A percentile compares a stretch with the other conserved stretches of the same genome.
Evolutionary conservation across 1,284 basidiomycete species (phyloP).

Genomic region (Ganoderma boninense): DNA sequence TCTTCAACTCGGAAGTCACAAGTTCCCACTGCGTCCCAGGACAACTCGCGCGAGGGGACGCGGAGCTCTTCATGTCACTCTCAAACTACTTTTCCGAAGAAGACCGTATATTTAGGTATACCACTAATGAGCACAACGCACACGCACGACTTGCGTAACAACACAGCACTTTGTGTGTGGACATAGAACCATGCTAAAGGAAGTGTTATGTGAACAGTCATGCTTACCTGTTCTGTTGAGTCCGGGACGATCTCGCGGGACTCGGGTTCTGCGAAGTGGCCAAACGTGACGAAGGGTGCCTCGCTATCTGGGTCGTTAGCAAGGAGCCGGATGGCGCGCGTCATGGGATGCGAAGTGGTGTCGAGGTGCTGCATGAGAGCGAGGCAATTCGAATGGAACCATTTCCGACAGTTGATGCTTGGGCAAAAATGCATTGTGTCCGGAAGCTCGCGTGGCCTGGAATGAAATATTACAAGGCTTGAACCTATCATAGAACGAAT

Average conservation of each 20-base stretch:
- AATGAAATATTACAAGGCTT: not conserved
- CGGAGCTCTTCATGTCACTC: not conserved
- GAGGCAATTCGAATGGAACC: constrained; percentile 38
- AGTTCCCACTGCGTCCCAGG: no score
- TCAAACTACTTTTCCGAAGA: not conserved
- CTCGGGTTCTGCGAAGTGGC: constrained; percentile 25
- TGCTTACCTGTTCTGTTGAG: not conserved
- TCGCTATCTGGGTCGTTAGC: constrained; percentile 32
- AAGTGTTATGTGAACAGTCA: not conserved
- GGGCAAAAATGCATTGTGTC: constrained; percentile 40
- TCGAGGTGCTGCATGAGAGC: constrained; percentile 10
- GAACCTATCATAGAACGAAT: no score
- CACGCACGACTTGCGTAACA: not conserved
- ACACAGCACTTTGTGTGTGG: no score
- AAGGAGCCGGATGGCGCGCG: constrained; percentile 33
- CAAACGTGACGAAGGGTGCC: constrained; percentile 18
- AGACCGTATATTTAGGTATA: not conserved
- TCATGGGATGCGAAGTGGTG: not conserved
- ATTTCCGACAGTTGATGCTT: constrained; percentile 32
- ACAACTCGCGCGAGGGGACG: not conserved
- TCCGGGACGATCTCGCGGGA: constrained; percentile 11
- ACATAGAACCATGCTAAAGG: not conserved
- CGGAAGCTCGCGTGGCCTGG: not conserved
- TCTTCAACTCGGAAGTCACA: no score
- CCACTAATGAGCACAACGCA: not conserved